Evolutionary conservation across 2,329 filamentous ascomycete species (phyloP).

Genomic region (Polychaeton citri): DNA sequence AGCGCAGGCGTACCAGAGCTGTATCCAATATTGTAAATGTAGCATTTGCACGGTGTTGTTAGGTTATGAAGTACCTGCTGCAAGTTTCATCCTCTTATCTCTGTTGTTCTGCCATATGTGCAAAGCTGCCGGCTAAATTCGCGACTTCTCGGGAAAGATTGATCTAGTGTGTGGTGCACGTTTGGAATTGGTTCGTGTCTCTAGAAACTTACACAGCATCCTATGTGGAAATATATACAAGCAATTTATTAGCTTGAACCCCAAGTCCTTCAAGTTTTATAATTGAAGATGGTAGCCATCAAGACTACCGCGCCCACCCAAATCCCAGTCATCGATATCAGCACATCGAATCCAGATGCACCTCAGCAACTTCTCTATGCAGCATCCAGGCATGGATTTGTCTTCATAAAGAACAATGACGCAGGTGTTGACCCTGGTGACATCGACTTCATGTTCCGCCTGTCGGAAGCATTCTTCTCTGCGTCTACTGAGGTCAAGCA

Average conservation of each 20-base stretch:
- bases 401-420: conserved; percentile 71
- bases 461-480: conserved; percentile 62
- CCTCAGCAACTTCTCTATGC: conserved; percentile 61
- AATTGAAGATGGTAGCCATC: no score
- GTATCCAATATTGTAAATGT: conserved; percentile 1
- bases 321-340: conserved; percentile 78
- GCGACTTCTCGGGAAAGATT: no score
- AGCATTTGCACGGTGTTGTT: conserved; percentile 1
- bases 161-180: no score
- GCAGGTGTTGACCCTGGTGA: conserved; percentile 46
- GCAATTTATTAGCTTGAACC: no score
- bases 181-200: no score
- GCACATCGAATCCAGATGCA: conserved; percentile 44
- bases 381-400: conserved; percentile 71
- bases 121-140: no score
- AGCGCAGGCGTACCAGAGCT: background rate
- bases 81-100: no score
- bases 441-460: conserved; percentile 57
- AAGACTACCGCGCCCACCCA: background rate
- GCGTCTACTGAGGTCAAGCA: conserved; percentile 60
- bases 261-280: no score
- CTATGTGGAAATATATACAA: no score
- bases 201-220: no score
- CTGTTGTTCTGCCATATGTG: no score
- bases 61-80: no score